Evolutionary conservation across 306 rosid genomes (phyloP).

Genomic region (Sophora flavescens): DNA sequence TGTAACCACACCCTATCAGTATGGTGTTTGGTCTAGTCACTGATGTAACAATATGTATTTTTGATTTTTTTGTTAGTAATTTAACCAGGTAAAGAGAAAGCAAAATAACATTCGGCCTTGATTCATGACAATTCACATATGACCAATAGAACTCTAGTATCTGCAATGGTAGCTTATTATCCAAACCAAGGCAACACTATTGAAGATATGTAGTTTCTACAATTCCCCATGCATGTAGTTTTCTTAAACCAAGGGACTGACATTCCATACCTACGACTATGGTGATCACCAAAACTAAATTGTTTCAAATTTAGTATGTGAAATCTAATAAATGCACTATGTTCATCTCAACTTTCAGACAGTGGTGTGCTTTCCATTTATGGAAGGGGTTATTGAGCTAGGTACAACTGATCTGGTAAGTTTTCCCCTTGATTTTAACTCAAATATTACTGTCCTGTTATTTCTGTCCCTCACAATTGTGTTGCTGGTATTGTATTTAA

Average conservation of each 20-base stretch:
- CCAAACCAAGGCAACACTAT: background rate
- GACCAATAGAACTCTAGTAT: background rate
- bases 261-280: slow-evolving; percentile 15
- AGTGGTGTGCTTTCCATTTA: slow-evolving; percentile 81
- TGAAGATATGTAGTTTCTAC: background rate
- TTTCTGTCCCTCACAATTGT: slow-evolving; percentile 4
- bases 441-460: slow-evolving; percentile 3
- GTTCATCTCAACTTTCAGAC: slow-evolving; percentile 65
- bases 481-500: background rate
- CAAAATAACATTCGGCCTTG: background rate
- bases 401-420: slow-evolving; percentile 73
- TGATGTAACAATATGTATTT: background rate
- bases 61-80: background rate
- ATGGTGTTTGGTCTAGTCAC: slow-evolving; percentile 3
- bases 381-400: slow-evolving; percentile 81
- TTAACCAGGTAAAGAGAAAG: background rate
- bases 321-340: slow-evolving; percentile 31
- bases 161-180: background rate
- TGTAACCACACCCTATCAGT: slow-evolving; percentile 6
- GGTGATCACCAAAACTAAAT: slow-evolving; percentile 12
- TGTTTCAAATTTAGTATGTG: slow-evolving; percentile 21
- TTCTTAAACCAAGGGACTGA: slow-evolving; percentile 1
- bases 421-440: slow-evolving; percentile 22
- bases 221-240: slow-evolving; percentile 1
- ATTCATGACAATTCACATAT: background rate